Evolutionary conservation across 352 stramenopile species (phyloP).

Genomic region (Blastocystis sp.): DNA sequence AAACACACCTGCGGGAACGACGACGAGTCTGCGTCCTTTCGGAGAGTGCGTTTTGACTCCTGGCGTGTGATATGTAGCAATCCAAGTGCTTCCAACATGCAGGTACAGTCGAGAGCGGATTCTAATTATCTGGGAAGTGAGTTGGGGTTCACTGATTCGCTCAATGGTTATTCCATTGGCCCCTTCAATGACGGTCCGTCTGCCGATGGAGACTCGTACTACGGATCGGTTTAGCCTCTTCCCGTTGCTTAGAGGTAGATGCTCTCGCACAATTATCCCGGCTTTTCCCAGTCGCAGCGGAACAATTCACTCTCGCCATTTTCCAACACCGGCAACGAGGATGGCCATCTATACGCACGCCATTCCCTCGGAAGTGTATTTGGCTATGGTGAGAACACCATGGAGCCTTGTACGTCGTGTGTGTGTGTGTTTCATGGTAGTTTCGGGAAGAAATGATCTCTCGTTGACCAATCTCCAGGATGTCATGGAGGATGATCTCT

Average conservation of each 20-base stretch:
- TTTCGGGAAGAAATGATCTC: neutral
- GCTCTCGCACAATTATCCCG: neutral
- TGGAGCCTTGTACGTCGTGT: slow-evolving; percentile 6
- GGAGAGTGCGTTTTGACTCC: neutral
- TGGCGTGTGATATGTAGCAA: neutral
- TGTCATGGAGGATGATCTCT: slow-evolving; percentile 38
- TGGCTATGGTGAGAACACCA: slow-evolving; percentile 19
- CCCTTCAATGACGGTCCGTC: neutral
- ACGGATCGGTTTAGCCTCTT: neutral
- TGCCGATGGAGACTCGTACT: neutral
- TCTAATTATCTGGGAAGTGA: neutral
- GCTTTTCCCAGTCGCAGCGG: neutral
- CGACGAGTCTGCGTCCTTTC: neutral
- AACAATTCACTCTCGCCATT: neutral
- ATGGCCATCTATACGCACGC: slow-evolving; percentile 28
- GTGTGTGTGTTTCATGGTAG: neutral
- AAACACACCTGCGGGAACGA: neutral
- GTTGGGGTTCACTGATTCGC: neutral
- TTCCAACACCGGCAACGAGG: neutral
- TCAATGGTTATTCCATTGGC: neutral
- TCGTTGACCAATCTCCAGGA: slow-evolving; percentile 21
- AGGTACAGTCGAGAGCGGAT: neutral
- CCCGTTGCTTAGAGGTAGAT: neutral
- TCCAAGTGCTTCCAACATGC: neutral
- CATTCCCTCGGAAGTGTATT: slow-evolving; percentile 27